Percentiles rank a stretch among this genome's conserved stretches.
Evolutionary conservation across 139 green algal genomes (phyloP).

Genomic region (Deuterostichococcus epilithicus): DNA sequence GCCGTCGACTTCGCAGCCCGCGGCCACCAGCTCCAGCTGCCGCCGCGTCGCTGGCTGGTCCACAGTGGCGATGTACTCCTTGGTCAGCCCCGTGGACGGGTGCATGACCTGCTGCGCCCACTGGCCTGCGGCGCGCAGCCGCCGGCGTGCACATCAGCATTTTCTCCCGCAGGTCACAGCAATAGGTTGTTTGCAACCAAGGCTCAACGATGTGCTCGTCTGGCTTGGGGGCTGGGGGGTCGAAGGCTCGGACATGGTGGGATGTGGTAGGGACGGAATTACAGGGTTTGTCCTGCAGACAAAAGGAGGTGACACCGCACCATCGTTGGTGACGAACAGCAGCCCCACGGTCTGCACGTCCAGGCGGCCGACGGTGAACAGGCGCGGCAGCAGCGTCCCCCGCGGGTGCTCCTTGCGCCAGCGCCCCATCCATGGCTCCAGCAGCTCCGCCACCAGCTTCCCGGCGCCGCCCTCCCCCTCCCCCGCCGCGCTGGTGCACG

Average conservation of each 20-base stretch:
- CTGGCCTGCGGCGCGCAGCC: conserved; percentile 24
- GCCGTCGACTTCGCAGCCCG: conserved; percentile 51
- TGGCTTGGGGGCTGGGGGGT: no score
- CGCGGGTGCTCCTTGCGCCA: conserved; percentile 40
- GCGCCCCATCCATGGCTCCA: conserved; percentile 50
- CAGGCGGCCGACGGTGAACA: conserved; percentile 93
- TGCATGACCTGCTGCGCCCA: conserved; percentile 73
- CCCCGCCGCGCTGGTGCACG: not conserved
- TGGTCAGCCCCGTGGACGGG: conserved; percentile 50
- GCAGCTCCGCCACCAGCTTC: conserved; percentile 62
- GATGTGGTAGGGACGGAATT: no score
- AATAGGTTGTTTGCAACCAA: no score
- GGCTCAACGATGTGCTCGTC: no score
- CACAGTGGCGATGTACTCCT: conserved; percentile 75
- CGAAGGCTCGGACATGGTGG: no score
- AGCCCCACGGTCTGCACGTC: conserved; percentile 86
- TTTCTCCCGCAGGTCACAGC: no score
- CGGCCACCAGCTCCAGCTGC: conserved; percentile 45
- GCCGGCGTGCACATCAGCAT: no score
- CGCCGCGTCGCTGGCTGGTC: conserved; percentile 21
- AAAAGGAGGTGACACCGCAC: conserved; percentile 22
- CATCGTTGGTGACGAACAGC: conserved; percentile 96
- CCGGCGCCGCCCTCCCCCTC: not conserved
- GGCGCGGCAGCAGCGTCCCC: conserved; percentile 57
- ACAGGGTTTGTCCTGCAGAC: no score